Base-by-base conservation (phyloP, 805 yeast species). In the Cyberlindnera suaveolens region DNA sequence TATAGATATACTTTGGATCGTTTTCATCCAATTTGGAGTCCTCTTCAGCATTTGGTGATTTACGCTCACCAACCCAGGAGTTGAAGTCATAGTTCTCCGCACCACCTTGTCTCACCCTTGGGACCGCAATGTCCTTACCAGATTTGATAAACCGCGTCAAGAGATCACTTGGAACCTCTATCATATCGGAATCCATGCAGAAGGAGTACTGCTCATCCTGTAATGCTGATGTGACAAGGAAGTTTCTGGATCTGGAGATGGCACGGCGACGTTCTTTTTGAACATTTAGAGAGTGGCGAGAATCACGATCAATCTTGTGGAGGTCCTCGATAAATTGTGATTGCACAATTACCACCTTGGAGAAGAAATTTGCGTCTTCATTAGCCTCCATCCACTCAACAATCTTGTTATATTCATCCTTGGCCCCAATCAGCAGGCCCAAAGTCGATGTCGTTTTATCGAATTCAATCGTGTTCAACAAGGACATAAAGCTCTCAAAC, bases 11-110 rank as follows among this genome's bases (percentile, higher is more conserved):
- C 3, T 44, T 39, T 26, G 52, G 47, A 34, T 51, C 51, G 3
- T 27, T 36, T 23, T 23, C 27, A 19, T 45, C 47, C 38, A 51
- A 10, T 31, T 40, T 33, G 18, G 34, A 32, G 34, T 49, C 52
- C 39, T 60, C 51, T 31, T 49, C 56, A 1, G 36, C 36, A 1
- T 49, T 19, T 14, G 69, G 67, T 20, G 35, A 46, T 6, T 17
- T 27, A 32, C 68, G 52, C 8, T 45, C 45, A 4, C 69, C 67
- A 3, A 56, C 54, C 69, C 69, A 64, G 4, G 67, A 48, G 46
- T 64, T 64, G 36, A 48, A 48, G 48, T 65, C 69, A 47, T 64
- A 65, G 40, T 65, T 68, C 15, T 15, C 15, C 4, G 54, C 60
- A 2, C 46, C 38, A 7, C 41, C 36, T 11, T 48, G 50, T 31